phyloP scores from a whole-genome alignment of 306 rosid genomes.

The Vicia villosa region DNA sequence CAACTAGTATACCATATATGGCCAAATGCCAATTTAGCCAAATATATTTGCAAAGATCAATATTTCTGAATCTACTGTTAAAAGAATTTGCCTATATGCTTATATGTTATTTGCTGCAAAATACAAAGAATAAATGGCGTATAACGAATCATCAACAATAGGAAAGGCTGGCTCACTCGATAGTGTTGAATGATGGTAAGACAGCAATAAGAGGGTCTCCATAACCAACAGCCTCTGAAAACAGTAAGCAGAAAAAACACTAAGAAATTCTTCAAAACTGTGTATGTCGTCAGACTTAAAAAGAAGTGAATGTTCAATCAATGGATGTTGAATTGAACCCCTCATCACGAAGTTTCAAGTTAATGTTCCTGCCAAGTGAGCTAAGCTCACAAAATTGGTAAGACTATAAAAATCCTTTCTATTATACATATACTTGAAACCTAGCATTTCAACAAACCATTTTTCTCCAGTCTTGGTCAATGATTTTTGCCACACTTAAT shows the following conservation, averaged over 20 bases:
- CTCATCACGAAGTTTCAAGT: neutral
- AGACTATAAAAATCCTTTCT: constrained; percentile 11
- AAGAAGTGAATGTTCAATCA: neutral
- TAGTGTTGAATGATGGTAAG: constrained; percentile 69
- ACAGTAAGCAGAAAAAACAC: constrained; percentile 34
- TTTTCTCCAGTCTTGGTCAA: constrained; percentile 1
- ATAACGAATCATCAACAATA: constrained; percentile 16
- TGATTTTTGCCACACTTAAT: constrained; percentile 7
- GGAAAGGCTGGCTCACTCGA: constrained; percentile 49
- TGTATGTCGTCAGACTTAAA: neutral
- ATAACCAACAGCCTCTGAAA: constrained; percentile 84
- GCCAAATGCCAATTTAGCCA: neutral
- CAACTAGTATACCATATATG: constrained; percentile 21
- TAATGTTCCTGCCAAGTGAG: neutral
- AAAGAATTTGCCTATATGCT: neutral
- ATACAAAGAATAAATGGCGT: constrained; percentile 21
- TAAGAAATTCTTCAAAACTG: constrained; percentile 8
- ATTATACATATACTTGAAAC: neutral
- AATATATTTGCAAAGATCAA: constrained; percentile 27
- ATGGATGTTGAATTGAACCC: neutral
- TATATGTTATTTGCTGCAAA: neutral
- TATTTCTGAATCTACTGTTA: constrained; percentile 22
- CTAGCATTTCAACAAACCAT: neutral
- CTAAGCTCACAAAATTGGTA: neutral
- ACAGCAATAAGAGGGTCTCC: constrained; percentile 87